Evolutionary conservation across 257 asterid species (phyloP).

Genomic region (Lantana camara): DNA sequence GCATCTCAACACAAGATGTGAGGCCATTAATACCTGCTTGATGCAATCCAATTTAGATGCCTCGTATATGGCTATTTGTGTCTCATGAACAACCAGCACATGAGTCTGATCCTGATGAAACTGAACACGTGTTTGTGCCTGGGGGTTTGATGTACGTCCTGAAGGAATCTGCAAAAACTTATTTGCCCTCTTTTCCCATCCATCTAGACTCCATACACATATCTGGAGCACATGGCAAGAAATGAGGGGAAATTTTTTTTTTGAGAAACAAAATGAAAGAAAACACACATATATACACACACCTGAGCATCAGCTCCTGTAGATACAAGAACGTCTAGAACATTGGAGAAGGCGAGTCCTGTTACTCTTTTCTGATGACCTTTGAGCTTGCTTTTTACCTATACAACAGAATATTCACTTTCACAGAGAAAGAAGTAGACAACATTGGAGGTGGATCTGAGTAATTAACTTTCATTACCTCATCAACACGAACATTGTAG

Average conservation of each 20-base stretch:
- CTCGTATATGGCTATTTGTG: conserved; percentile 56
- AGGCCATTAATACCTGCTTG: conserved; percentile 45
- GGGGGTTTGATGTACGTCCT: conserved; percentile 42
- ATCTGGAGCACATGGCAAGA: conserved; percentile 42
- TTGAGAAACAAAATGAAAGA: background rate
- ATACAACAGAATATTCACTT: conserved; percentile 24
- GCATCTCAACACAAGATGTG: background rate
- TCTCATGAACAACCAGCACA: conserved; percentile 61
- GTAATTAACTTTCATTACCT: conserved; percentile 40
- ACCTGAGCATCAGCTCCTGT: conserved; percentile 83
- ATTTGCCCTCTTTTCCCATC: conserved; percentile 61
- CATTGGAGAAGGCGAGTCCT: conserved; percentile 73
- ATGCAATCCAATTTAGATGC: conserved; percentile 59
- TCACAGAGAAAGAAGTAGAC: background rate
- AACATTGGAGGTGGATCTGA: background rate
- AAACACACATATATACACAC: conserved; percentile 5
- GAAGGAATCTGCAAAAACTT: conserved; percentile 47
- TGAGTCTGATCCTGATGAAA: conserved; percentile 68
- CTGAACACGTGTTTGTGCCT: conserved; percentile 58
- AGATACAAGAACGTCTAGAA: conserved; percentile 57
- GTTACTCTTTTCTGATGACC: conserved; percentile 74
- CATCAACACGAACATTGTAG: conserved; percentile 54
- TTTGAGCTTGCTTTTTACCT: conserved; percentile 56
- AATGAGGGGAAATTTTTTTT: conserved; percentile 15
- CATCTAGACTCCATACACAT: conserved; percentile 58